Percentiles rank a stretch among this genome's conserved stretches.
Evolutionary conservation across 495 filamentous ascomycete species (phyloP).

Genomic region (Neurospora africana): DNA sequence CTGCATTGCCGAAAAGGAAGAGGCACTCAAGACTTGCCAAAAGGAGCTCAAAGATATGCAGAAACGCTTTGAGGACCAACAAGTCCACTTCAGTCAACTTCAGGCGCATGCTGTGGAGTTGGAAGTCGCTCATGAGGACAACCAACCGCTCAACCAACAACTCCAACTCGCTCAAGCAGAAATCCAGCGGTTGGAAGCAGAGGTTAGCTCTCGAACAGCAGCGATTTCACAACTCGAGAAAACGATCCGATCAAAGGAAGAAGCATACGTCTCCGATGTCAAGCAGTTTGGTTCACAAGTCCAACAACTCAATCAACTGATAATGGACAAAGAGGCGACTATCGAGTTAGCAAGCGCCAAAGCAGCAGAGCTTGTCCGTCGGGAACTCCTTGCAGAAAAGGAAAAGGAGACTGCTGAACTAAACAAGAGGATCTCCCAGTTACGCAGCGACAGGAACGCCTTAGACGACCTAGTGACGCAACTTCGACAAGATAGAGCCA

Average conservation of each 20-base stretch:
- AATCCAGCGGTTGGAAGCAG: slow-evolving; percentile 1
- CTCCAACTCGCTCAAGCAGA: slow-evolving; percentile 1
- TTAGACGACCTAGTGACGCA: neutral
- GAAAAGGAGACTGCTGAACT: slow-evolving; percentile 4
- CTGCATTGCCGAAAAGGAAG: slow-evolving; percentile 11
- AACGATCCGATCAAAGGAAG: slow-evolving; percentile 7
- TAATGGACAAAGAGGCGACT: slow-evolving; percentile 10
- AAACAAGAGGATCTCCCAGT: neutral
- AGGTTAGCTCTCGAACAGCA: slow-evolving; percentile 5
- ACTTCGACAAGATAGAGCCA: slow-evolving; percentile 1
- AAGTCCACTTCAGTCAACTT: slow-evolving; percentile 9
- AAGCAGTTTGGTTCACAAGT: slow-evolving; percentile 5
- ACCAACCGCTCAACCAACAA: neutral
- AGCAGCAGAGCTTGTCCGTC: slow-evolving; percentile 1
- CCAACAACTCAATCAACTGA: slow-evolving; percentile 8
- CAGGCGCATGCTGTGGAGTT: slow-evolving; percentile 8
- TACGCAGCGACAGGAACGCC: slow-evolving; percentile 1
- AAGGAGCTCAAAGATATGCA: slow-evolving; percentile 4
- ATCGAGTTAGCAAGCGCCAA: neutral
- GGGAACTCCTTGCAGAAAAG: slow-evolving; percentile 5
- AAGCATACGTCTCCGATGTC: slow-evolving; percentile 1
- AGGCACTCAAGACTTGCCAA: slow-evolving; percentile 3
- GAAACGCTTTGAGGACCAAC: slow-evolving; percentile 2
- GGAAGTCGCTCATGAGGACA: slow-evolving; percentile 1
- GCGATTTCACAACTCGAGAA: slow-evolving; percentile 8